phyloP scores from a whole-genome alignment of 2,329 filamentous ascomycete genomes.

The Diaporthe batatas region DNA sequence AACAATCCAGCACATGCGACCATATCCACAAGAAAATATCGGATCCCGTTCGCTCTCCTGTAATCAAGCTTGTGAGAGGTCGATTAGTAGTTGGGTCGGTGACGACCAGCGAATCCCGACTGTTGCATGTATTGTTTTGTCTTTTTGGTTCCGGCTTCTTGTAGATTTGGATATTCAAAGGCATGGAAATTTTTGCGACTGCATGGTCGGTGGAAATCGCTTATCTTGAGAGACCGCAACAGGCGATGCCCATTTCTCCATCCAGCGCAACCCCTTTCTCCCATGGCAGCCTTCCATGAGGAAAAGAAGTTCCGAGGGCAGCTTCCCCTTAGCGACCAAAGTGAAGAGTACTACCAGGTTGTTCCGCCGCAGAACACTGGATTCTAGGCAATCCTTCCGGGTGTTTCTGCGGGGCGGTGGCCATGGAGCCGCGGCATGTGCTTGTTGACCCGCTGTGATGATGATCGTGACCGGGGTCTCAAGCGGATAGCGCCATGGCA shows the following conservation, averaged over 20 bases:
- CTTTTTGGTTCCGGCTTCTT: slow-evolving; percentile 20
- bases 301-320: not conserved
- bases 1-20: slow-evolving; percentile 1
- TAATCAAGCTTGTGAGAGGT: slow-evolving; percentile 30
- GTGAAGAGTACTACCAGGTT: not conserved
- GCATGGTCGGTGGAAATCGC: not conserved
- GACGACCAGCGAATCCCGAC: slow-evolving; percentile 34
- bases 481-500: not conserved
- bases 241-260: no score
- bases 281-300: no score
- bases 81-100: slow-evolving; percentile 28
- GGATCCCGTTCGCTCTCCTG: slow-evolving; percentile 28
- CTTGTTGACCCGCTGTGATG: not conserved
- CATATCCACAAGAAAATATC: slow-evolving; percentile 31
- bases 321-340: not conserved
- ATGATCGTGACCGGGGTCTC: not conserved
- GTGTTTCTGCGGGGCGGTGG: not conserved
- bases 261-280: no score
- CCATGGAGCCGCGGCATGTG: slow-evolving; percentile 12
- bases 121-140: slow-evolving; percentile 33
- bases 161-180: not conserved
- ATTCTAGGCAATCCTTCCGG: not conserved
- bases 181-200: no score
- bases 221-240: not conserved
- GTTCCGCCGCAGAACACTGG: not conserved